A percentile compares a stretch with the other conserved stretches of the same genome.
Conservation (phyloP, 108 stramenopile genomes). For the Fragilariopsis cylindrus region DNA sequence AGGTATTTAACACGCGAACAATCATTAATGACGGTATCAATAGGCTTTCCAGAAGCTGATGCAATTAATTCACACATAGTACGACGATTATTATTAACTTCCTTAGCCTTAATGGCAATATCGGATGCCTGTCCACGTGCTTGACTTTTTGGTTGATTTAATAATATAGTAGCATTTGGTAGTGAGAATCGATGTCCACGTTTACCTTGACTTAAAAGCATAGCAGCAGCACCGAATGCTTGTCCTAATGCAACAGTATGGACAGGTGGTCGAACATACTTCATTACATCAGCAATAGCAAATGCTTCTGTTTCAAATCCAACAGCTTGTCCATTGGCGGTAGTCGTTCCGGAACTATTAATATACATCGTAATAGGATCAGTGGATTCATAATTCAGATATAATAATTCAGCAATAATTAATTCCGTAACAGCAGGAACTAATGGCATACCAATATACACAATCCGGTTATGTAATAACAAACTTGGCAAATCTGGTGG, state of each 20-base stretch:
- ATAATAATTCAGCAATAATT: slow-evolving; percentile 94
- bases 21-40: slow-evolving; percentile 87
- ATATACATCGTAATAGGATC: slow-evolving; percentile 98
- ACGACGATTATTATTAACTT: slow-evolving; percentile 89
- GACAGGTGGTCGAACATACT: slow-evolving; percentile 95
- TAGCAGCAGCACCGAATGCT: slow-evolving; percentile 95
- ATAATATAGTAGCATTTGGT: slow-evolving; percentile 94
- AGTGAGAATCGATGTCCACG: slow-evolving; percentile 90
- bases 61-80: slow-evolving; percentile 91
- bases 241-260: slow-evolving; percentile 97
- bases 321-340: slow-evolving; percentile 86
- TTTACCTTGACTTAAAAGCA: slow-evolving; percentile 92
- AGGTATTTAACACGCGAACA: slow-evolving; percentile 93
- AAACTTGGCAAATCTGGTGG: slow-evolving; percentile 98
- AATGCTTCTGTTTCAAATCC: slow-evolving; percentile 98
- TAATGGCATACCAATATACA: slow-evolving; percentile 98
- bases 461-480: slow-evolving; percentile 96
- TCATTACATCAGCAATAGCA: slow-evolving; percentile 98
- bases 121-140: slow-evolving; percentile 95
- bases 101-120: slow-evolving; percentile 95
- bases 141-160: slow-evolving; percentile 93
- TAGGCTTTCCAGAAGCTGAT: slow-evolving; percentile 86
- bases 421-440: slow-evolving; percentile 97
- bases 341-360: slow-evolving; percentile 93
- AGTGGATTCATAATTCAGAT: slow-evolving; percentile 92